A percentile compares a stretch with the other conserved stretches of the same genome.
Conservation (phyloP, 768 basidiomycete genomes). For the Mycena capillaripes region DNA sequence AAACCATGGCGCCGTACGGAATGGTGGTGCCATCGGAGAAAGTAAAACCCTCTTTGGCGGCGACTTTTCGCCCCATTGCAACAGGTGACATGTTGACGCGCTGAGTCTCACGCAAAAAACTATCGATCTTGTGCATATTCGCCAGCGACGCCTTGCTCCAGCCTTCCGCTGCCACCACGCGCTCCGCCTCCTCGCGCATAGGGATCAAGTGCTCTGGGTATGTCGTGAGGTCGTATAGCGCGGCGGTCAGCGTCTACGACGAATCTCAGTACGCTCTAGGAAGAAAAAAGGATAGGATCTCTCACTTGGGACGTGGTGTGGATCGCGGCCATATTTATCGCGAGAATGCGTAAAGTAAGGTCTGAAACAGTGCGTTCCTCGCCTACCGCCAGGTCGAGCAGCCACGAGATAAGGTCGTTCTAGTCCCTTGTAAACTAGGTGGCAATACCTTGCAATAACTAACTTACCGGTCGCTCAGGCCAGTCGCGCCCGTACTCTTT, state of each 20-base stretch:
- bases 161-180: background rate
- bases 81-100: slow-evolving; percentile 33
- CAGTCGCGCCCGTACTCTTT: slow-evolving; percentile 42
- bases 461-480: slow-evolving; percentile 48
- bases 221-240: background rate
- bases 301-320: background rate
- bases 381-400: background rate
- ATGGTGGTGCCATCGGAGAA: slow-evolving; percentile 51
- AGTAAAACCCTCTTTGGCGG: too few species aligned
- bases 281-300: background rate
- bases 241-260: slow-evolving; percentile 20
- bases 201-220: background rate
- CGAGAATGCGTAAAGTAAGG: background rate
- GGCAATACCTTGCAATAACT: background rate
- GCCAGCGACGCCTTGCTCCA: background rate
- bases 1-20: slow-evolving; percentile 46
- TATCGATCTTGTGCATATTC: slow-evolving; percentile 14
- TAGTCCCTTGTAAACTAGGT: background rate
- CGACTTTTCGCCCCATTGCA: slow-evolving; percentile 43
- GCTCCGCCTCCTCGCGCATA: slow-evolving; percentile 7
- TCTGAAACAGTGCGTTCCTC: background rate
- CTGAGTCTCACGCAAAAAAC: slow-evolving; percentile 1
- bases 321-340: background rate
- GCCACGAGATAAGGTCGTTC: slow-evolving; percentile 15
- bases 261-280: background rate